Base-by-base conservation (phyloP, 2,329 filamentous ascomycete species). In the Penicillium sp. region DNA sequence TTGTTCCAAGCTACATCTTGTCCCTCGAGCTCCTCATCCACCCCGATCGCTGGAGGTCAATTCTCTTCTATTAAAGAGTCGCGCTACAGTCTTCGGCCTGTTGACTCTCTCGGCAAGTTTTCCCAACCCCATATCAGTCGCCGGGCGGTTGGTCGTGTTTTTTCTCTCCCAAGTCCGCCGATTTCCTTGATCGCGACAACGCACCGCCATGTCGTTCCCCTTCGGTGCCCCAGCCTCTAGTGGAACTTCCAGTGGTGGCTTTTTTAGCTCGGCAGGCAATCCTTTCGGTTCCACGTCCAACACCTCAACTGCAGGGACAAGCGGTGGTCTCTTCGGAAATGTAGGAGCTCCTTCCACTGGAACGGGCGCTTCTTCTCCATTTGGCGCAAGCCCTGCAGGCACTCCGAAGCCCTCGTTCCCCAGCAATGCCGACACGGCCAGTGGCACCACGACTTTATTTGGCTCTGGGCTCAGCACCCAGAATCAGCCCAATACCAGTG, bases 301-400 rank as follows among this genome's bases (percentile, higher is more conserved):
- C 34, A 48, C n/a, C 42, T 48, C 60, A 30, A 55, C 52, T 40
- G 37, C 56, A 17, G 42, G 47, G 18, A 45, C 54, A 14, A 54
- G 55, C 26, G 58, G 60, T 40, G 51, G 57, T 32, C 55, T 70
- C 23, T 70, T 71, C 53, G 67, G 68, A 37, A 66, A 62, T 51
- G 52, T 60, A 51, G 59, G 61, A 52, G 52, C 58, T 50, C 48
- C 62, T 12, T 52, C 46, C 30, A 44, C 42, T 36, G 55, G 56
- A 39, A 54, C 49, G 36, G 53, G 62, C 25, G 44, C 60, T 16
- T 51, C 63, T 26, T 60, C 61, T 18, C 28, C 59, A 7, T 65
- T 67, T 50, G 64, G 63, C 32, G 48, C 55, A 27, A 55, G 43
- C 17, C 23, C 55, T 42, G 42, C 48, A 3, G 37, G 50, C 26